Percentiles rank a stretch among this genome's conserved stretches.
Conservation (phyloP, 495 filamentous ascomycete species). For the Hypoxylon fragiforme region DNA sequence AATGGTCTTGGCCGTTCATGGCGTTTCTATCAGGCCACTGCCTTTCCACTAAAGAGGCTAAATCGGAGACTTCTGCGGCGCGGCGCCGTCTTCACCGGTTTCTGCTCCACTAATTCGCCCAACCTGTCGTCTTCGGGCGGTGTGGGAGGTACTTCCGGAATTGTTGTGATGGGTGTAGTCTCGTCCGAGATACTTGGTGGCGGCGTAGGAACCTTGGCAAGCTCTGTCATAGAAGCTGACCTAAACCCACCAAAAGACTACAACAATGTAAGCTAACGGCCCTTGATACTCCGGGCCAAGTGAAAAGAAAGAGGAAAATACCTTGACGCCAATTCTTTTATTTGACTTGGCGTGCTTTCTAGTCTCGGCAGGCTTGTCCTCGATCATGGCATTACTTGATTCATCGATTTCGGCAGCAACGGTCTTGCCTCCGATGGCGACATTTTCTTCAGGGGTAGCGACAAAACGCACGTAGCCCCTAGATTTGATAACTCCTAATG, state of each 20-base stretch:
- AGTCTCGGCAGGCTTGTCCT: slow-evolving; percentile 27
- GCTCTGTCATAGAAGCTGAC: slow-evolving; percentile 31
- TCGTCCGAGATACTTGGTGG: slow-evolving; percentile 35
- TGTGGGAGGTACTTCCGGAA: slow-evolving; percentile 38
- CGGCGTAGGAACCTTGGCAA: slow-evolving; percentile 30
- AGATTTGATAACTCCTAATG: slow-evolving; percentile 62
- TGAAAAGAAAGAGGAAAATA: slow-evolving; percentile 13
- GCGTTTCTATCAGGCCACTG: slow-evolving; percentile 2
- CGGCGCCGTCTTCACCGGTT: slow-evolving; percentile 27
- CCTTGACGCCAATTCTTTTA: slow-evolving; percentile 36
- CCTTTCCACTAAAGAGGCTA: slow-evolving; percentile 33
- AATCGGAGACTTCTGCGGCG: slow-evolving; percentile 37
- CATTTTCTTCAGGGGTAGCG: slow-evolving; percentile 67
- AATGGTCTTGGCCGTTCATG: neutral
- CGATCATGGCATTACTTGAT: slow-evolving; percentile 38
- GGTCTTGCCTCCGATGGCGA: slow-evolving; percentile 71
- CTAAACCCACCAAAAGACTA: slow-evolving; percentile 37
- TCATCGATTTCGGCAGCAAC: slow-evolving; percentile 69
- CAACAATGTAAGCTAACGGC: slow-evolving; percentile 17
- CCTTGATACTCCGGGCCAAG: slow-evolving; percentile 4
- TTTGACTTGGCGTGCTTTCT: slow-evolving; percentile 32
- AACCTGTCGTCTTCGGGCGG: slow-evolving; percentile 36
- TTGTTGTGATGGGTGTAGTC: slow-evolving; percentile 34
- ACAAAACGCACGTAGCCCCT: slow-evolving; percentile 73
- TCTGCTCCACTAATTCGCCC: slow-evolving; percentile 24